phyloP scores from a whole-genome alignment of 202 grass and related monocot genomes.

The Bolboschoenoplectus hybrid region DNA sequence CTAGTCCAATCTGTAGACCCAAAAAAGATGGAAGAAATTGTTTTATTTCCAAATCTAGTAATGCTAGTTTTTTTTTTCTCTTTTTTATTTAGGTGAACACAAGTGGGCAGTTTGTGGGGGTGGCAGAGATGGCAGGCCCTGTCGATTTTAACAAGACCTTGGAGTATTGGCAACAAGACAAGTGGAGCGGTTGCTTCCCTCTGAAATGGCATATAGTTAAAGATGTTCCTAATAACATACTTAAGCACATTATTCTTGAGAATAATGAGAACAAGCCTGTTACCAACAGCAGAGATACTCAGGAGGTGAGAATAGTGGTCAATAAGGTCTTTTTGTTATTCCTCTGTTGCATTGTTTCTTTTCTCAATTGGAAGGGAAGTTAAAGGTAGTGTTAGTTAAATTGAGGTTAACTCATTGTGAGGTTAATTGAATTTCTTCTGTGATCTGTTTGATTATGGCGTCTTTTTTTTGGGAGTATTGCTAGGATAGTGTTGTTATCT shows the following conservation, averaged over 20 bases:
- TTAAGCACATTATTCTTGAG: constrained; percentile 55
- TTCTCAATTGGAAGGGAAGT: neutral
- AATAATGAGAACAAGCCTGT: constrained; percentile 52
- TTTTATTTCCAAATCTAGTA: neutral
- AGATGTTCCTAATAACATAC: constrained; percentile 51
- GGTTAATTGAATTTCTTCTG: neutral
- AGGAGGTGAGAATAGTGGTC: constrained; percentile 41
- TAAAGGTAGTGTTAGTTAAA: neutral
- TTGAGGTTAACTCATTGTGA: neutral
- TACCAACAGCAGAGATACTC: constrained; percentile 57
- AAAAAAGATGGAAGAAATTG: neutral
- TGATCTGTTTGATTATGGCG: neutral
- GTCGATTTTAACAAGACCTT: constrained; percentile 55
- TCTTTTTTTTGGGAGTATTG: neutral
- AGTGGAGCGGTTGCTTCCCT: constrained; percentile 55
- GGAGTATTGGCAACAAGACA: constrained; percentile 59
- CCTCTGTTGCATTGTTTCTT: neutral
- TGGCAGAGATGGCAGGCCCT: constrained; percentile 49
- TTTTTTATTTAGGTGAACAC: constrained; percentile 51
- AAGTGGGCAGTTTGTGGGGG: constrained; percentile 55
- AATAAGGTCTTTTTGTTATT: neutral
- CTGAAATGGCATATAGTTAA: constrained; percentile 57
- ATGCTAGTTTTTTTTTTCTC: neutral
- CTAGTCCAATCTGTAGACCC: neutral
- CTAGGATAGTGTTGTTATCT: constrained; percentile 20